Conservation (phyloP, 352 stramenopile species). For the Thraustochytrium striatum region DNA sequence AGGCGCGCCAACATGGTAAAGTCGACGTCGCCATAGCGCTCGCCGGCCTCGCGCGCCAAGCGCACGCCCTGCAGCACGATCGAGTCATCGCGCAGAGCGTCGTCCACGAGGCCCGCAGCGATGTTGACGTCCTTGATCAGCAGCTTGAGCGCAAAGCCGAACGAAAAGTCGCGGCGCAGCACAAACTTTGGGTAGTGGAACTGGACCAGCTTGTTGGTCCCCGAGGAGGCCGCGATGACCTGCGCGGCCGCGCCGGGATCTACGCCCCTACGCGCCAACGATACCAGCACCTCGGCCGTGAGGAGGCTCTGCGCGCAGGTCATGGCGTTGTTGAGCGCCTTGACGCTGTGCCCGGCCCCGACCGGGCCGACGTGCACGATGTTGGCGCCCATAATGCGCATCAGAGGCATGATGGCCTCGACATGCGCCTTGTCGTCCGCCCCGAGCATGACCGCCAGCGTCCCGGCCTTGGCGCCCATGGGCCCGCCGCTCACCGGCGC, state of each 20-base stretch:
- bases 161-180: not conserved
- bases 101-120: not conserved
- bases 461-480: slow-evolving; percentile 73
- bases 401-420: slow-evolving; percentile 72
- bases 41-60: not conserved
- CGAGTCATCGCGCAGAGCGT: not conserved
- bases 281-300: slow-evolving; percentile 1
- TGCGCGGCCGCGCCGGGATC: not conserved
- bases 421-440: slow-evolving; percentile 66
- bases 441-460: slow-evolving; percentile 81
- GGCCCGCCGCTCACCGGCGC: slow-evolving; percentile 72
- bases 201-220: not conserved
- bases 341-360: slow-evolving; percentile 76
- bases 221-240: slow-evolving; percentile 14
- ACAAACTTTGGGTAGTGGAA: not conserved
- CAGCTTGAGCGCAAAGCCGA: not conserved
- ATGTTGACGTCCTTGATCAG: slow-evolving; percentile 20
- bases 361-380: slow-evolving; percentile 75
- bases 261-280: not conserved
- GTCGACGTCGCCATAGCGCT: not conserved
- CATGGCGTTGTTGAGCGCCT: slow-evolving; percentile 79
- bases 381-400: slow-evolving; percentile 80
- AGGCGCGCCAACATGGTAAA: slow-evolving; percentile 19
- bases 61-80: not conserved
- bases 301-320: not conserved